A percentile compares a stretch with the other conserved stretches of the same genome.
These are phyloP conservation scores for Globisporangium ultimum DNA, from an alignment of 352 stramenopile species.

Conservation along the genomic window DNA sequence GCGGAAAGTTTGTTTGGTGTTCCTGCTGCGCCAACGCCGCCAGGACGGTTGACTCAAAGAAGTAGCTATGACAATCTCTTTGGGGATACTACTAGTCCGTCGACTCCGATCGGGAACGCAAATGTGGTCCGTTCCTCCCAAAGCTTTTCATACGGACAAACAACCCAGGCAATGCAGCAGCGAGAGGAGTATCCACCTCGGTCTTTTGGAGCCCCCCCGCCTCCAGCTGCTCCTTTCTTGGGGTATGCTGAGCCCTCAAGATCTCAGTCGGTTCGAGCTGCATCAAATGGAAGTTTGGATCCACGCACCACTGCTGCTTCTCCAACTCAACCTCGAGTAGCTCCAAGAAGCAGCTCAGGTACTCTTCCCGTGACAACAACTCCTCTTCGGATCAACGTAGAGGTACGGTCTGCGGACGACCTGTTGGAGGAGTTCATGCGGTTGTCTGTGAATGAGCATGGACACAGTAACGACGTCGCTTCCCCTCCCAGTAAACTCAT, in stretches of 20 bases:
- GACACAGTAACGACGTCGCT: constrained; percentile 7
- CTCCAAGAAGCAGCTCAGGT: constrained; percentile 14
- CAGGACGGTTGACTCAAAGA: constrained; percentile 22
- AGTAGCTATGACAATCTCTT: constrained; percentile 45
- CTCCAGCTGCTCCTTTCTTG: constrained; percentile 65
- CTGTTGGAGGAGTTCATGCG: constrained; percentile 69
- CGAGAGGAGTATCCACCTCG: constrained; percentile 10
- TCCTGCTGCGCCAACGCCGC: constrained; percentile 23
- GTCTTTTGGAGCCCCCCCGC: constrained; percentile 23
- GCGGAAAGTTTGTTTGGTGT: constrained; percentile 40
- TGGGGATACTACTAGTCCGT: constrained; percentile 16
- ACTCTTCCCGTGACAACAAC: constrained; percentile 12
- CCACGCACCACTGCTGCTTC: constrained; percentile 14
- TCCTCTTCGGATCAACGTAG: constrained; percentile 21
- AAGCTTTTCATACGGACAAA: constrained; percentile 42
- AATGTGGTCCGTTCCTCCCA: constrained; percentile 29
- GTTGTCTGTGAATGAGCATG: constrained; percentile 38
- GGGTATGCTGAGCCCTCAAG: constrained; percentile 47
- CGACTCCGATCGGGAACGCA: constrained; percentile 11
- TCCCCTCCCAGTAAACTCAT: constrained; percentile 36
- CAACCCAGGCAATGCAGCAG: constrained; percentile 10
- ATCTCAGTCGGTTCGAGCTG: constrained; percentile 38
- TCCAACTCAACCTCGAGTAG: constrained; percentile 3
- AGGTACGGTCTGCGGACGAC: constrained; percentile 35
- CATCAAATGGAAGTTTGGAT: constrained; percentile 9